These are phyloP conservation scores for Kodamaea jinghongensis DNA, from an alignment of 805 yeast genomes.

Conservation along the genomic window DNA sequence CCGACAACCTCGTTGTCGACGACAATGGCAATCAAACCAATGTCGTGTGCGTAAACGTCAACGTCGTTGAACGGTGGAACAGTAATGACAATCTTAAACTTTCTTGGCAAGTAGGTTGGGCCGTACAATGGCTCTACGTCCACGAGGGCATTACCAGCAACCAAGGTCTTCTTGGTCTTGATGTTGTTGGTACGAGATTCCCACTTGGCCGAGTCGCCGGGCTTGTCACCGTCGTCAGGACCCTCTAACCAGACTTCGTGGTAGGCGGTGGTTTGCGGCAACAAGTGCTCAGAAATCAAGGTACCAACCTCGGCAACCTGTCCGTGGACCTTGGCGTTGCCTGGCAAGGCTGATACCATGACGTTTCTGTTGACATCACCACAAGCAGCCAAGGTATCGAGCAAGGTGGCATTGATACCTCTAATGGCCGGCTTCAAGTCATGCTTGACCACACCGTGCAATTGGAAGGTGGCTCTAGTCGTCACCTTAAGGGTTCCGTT, in stretches of 20 bases:
- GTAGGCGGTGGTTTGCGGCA: slow-evolving; percentile 92
- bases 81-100: slow-evolving; percentile 90
- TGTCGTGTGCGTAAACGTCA: slow-evolving; percentile 93
- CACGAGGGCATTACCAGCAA: slow-evolving; percentile 81
- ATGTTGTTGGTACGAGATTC: slow-evolving; percentile 73
- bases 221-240: slow-evolving; percentile 65
- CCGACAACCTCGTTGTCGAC: slow-evolving; percentile 66
- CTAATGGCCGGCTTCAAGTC: slow-evolving; percentile 86
- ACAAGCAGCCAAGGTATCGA: slow-evolving; percentile 97
- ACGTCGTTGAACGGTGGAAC: slow-evolving; percentile 97
- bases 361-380: slow-evolving; percentile 98
- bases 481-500: slow-evolving; percentile 93
- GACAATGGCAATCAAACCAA: slow-evolving; percentile 87
- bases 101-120: slow-evolving; percentile 85
- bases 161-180: slow-evolving; percentile 73
- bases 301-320: slow-evolving; percentile 67
- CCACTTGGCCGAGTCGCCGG: slow-evolving; percentile 62
- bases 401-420: slow-evolving; percentile 84
- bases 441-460: slow-evolving; percentile 91
- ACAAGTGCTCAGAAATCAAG: slow-evolving; percentile 71
- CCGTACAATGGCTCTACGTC: slow-evolving; percentile 88
- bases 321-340: slow-evolving; percentile 74
- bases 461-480: slow-evolving; percentile 95
- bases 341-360: slow-evolving; percentile 87
- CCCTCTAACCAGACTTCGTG: slow-evolving; percentile 97